Evolutionary conservation across 2,329 filamentous ascomycete genomes (phyloP).

Genomic region (Domatiomyces globalis): DNA sequence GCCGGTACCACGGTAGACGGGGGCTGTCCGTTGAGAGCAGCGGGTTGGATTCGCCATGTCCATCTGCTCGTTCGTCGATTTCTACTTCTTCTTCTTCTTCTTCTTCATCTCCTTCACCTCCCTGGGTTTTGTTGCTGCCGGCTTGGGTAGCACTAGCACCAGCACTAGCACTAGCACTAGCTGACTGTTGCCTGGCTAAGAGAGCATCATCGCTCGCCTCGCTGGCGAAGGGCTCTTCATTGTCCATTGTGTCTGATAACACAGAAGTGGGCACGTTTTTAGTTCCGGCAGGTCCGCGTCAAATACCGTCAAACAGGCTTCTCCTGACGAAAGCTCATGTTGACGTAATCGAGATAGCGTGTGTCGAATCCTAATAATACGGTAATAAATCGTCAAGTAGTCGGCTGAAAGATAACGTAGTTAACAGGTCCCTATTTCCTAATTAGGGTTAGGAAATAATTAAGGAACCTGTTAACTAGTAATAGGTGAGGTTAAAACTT

Average conservation of each 20-base stretch:
- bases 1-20: conserved; percentile 34
- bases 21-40: conserved; percentile 21
- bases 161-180: neutral
- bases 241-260: conserved; percentile 20
- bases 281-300: no score
- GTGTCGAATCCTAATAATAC: no score
- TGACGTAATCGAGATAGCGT: no score
- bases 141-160: conserved; percentile 1
- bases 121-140: conserved; percentile 5
- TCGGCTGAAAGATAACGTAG: no score
- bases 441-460: no score
- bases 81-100: conserved; percentile 18
- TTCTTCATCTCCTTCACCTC: conserved; percentile 10
- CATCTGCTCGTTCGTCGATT: conserved; percentile 9
- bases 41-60: conserved; percentile 11
- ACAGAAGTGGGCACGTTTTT: no score
- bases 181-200: conserved; percentile 4
- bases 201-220: conserved; percentile 22
- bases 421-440: no score
- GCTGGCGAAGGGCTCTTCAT: conserved; percentile 22
- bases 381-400: no score
- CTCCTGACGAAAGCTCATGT: no score
- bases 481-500: no score
- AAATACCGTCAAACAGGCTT: no score
- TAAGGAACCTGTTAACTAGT: no score